Evolutionary conservation across 2,329 filamentous ascomycete species (phyloP).

Genomic region (Laburnicola sp.): DNA sequence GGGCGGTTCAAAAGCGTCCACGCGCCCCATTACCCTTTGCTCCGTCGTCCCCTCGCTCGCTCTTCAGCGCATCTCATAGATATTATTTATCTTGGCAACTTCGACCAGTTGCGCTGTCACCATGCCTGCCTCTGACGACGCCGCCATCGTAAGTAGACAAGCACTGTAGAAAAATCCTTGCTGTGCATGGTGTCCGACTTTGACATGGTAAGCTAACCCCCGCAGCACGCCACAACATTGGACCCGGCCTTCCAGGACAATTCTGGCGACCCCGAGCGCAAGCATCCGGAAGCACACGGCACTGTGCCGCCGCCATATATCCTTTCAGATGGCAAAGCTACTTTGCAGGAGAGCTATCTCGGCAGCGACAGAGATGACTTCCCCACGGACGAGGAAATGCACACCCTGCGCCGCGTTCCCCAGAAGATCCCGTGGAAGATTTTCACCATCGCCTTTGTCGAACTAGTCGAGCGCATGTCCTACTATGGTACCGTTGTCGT

Average conservation of each 20-base stretch:
- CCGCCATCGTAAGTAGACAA: too few species aligned
- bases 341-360: slow-evolving; percentile 39
- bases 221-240: slow-evolving; percentile 33
- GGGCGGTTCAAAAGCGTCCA: too few species aligned
- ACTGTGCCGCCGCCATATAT: slow-evolving; percentile 35
- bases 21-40: too few species aligned
- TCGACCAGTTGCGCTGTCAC: too few species aligned
- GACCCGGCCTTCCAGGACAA: slow-evolving; percentile 40
- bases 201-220: not conserved
- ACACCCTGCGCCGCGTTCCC: slow-evolving; percentile 60
- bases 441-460: slow-evolving; percentile 68
- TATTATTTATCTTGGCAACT: too few species aligned
- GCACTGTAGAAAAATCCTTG: not conserved
- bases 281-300: slow-evolving; percentile 30
- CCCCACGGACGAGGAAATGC: slow-evolving; percentile 55
- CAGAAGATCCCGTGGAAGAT: slow-evolving; percentile 63
- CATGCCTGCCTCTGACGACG: too few species aligned
- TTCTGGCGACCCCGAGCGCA: slow-evolving; percentile 42
- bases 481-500: slow-evolving; percentile 70
- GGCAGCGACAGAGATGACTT: slow-evolving; percentile 15
- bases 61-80: too few species aligned
- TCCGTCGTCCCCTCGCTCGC: too few species aligned
- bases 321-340: slow-evolving; percentile 43
- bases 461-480: slow-evolving; percentile 71
- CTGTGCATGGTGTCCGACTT: not conserved